Base-by-base conservation (phyloP, 169 alveolate genomes). In the Plasmodium chabaudi region DNA sequence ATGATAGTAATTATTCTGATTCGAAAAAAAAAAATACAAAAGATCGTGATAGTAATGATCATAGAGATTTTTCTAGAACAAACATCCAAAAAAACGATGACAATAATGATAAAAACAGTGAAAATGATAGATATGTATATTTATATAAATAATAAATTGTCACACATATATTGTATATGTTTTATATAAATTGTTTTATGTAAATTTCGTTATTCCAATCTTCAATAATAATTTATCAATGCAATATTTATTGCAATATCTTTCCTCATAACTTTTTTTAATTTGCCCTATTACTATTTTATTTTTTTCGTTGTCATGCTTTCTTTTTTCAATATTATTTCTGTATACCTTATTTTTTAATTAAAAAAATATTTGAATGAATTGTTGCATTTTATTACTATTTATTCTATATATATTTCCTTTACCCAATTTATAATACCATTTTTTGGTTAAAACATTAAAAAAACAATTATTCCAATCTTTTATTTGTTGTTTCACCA, bases 1-100 rank as follows among this genome's bases (percentile, higher is more conserved):
- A 70, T 57, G 55, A 74, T 56, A 60, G 88, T 74, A 55, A 61
- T 74, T 74, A 74, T 56, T 74, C 74, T 5, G 88, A 74, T 23
- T 25, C 64, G 39, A 74, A 74, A 39, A 74, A 65, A 61, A 74
- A 65, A 61, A 10, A 51, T 74, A 19, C 17, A 56, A 74, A 61
- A 39, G 72, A 74, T 74, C 46, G 63, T 74, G 74, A 65, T 21
- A 49, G 55, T 15, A 34, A 3, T 34, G 88, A 59, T n/a, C 34
- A 21, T 60, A 51, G 73, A 49, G 88, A 74, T 25, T 46, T 44
- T 59, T 57, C 87, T n/a, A 73, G 87, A 51, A 25, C 55, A 13
- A 59, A 44, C 17, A 67, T 19, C 15, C 47, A 74, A 21, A 60
- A 74, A 34, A 74, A 74, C 63, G 87, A 47, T 21, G 68, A 73